Conservation (phyloP, 441 rosid species). For the Syzygium syzygioides region DNA sequence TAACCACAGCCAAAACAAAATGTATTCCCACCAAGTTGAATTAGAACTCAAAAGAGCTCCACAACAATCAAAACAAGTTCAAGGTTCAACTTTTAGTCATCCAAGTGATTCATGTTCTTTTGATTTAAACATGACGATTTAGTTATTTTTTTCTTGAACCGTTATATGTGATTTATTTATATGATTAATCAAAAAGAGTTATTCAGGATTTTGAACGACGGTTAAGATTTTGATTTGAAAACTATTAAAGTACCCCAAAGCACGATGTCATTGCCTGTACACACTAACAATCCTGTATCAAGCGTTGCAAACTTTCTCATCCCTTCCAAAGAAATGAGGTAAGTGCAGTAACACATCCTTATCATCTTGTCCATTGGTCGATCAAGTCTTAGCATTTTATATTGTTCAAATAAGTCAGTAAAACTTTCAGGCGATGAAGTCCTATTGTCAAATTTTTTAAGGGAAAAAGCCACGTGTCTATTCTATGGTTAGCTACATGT, state of each 20-base stretch:
- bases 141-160: no score
- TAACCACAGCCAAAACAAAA: no score
- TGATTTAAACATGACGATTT: no score
- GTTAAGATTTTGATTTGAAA: no score
- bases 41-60: neutral
- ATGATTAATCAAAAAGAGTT: rapidly evolving
- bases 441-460: no score
- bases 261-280: neutral
- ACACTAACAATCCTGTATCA: neutral
- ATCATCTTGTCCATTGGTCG: rapidly evolving
- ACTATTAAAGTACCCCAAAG: neutral
- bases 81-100: rapidly evolving
- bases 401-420: no score
- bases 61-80: no score
- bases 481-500: no score
- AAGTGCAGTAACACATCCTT: rapidly evolving
- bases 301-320: neutral
- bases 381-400: neutral
- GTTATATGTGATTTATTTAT: no score
- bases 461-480: no score
- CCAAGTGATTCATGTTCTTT: neutral
- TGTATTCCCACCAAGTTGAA: neutral
- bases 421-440: no score
- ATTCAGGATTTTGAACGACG: no score
- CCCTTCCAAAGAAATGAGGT: neutral